Base-by-base conservation (phyloP, 225 moss, liverwort and hornwort species). In the Takakia lepidozioides region DNA sequence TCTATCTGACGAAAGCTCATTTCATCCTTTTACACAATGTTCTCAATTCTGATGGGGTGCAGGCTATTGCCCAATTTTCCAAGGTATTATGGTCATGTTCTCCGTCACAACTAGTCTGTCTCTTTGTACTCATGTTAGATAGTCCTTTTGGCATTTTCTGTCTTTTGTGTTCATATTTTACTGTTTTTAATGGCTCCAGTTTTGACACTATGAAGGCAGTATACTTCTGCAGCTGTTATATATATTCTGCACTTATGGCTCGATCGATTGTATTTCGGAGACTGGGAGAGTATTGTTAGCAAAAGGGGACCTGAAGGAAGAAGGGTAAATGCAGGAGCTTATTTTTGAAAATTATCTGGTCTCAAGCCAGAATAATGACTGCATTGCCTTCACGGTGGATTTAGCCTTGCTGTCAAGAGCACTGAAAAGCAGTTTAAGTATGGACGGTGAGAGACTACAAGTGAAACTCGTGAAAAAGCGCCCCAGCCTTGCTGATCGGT, bases 381-480 rank as follows among this genome's bases (percentile, higher is more conserved):
- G 87, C 22, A 90, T 87, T 62, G 95, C 82, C 8, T 77, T 98
- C 67, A 90, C 82, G 19, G 82, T 98, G 38, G 95, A 98, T 55
- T 80, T 98, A 25, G 73, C 75, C 43, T 64, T 90, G 69, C 82
- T 98, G 17, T 75, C 82, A 28, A 65, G 90, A 66, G 95, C 90
- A 29, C 50, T 98, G 44, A 98, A 83, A 57, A 87, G 95, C 71
- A 90, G 90, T 69, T 90, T 85, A 25, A 98, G 84, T 56, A 87
- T 98, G 65, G 91, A 98, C 59, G 95, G 90, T 11, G 90, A 98
- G 27, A 80, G 73, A 60, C 66, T 98, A 58, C 72, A 87, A 20
- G 80, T 90, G 49, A 98, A 90, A 68, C 84, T 90, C 32, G 90
- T 95, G 49, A 85, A 84, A 65, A 95, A 95, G 43, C 91, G 82